Evolutionary conservation across 805 yeast species (phyloP).

Genomic region (Tetrapisispora iriomotensis): DNA sequence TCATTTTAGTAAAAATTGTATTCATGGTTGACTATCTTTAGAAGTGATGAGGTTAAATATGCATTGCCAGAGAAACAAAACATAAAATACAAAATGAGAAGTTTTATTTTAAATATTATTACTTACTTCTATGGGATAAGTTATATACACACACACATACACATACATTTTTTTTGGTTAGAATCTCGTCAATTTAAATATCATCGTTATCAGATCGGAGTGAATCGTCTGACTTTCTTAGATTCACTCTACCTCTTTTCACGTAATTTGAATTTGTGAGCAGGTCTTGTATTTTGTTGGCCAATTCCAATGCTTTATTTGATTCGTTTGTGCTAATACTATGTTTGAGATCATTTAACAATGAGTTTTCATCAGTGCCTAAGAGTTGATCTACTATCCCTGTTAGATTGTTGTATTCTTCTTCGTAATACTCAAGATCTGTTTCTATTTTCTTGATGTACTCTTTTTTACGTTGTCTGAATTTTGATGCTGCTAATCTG

Average conservation of each 20-base stretch:
- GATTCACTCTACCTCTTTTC: not conserved
- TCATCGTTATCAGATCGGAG: not conserved
- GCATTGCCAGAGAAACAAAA: too few species aligned
- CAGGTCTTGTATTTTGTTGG: not conserved
- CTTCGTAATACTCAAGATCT: conserved; percentile 59
- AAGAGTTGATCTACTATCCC: conserved; percentile 11
- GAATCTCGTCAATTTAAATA: too few species aligned
- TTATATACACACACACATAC: too few species aligned
- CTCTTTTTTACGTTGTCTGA: conserved; percentile 90
- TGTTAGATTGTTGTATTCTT: conserved; percentile 53
- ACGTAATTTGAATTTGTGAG: not conserved
- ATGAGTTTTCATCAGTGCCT: conserved; percentile 12
- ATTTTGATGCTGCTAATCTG: conserved; percentile 89
- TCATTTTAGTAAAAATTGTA: too few species aligned
- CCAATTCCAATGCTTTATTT: not conserved
- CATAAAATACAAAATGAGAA: too few species aligned
- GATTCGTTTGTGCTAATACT: not conserved
- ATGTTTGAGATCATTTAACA: not conserved
- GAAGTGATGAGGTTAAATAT: too few species aligned
- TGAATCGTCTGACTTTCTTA: not conserved
- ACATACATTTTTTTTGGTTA: too few species aligned
- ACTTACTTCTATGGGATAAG: too few species aligned
- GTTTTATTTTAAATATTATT: too few species aligned
- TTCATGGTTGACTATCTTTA: too few species aligned
- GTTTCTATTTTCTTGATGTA: conserved; percentile 74